Evolutionary conservation across 805 yeast genomes (phyloP).

Genomic region (Priceomyces carsonii): DNA sequence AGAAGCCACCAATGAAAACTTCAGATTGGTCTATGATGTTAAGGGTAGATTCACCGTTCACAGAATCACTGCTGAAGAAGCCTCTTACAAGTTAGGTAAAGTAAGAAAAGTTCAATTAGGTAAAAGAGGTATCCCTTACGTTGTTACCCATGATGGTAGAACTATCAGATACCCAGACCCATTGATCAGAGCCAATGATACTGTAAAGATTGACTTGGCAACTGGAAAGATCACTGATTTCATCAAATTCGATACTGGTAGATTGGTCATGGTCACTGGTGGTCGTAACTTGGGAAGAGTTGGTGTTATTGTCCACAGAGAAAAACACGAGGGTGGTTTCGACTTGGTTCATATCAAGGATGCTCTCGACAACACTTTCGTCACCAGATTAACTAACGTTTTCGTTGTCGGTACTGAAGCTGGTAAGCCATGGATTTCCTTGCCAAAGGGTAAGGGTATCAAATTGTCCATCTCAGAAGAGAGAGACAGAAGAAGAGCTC

Average conservation of each 20-base stretch:
- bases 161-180: conserved; percentile 99
- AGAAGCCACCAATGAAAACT: conserved; percentile 99
- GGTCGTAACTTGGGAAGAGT: conserved; percentile 46
- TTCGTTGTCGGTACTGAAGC: conserved; percentile 44
- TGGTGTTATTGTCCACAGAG: conserved; percentile 45
- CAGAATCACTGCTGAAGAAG: conserved; percentile 99
- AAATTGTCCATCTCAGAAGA: conserved; percentile 44
- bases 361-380: conserved; percentile 42
- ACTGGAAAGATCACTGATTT: conserved; percentile 81
- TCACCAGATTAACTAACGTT: conserved; percentile 43
- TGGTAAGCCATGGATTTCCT: conserved; percentile 40
- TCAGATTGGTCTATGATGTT: conserved; percentile 97
- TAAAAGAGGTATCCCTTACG: conserved; percentile 97
- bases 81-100: conserved; percentile 96
- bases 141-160: conserved; percentile 99
- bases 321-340: conserved; percentile 46
- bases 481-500: conserved; percentile 48
- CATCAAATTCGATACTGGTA: conserved; percentile 42
- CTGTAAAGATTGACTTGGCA: conserved; percentile 95
- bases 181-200: conserved; percentile 92
- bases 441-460: conserved; percentile 48
- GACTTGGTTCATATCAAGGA: conserved; percentile 45
- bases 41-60: conserved; percentile 99
- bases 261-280: conserved; percentile 44
- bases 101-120: conserved; percentile 98